phyloP scores from a whole-genome alignment of 1,284 basidiomycete genomes.

The Leucoagaricus sp. region DNA sequence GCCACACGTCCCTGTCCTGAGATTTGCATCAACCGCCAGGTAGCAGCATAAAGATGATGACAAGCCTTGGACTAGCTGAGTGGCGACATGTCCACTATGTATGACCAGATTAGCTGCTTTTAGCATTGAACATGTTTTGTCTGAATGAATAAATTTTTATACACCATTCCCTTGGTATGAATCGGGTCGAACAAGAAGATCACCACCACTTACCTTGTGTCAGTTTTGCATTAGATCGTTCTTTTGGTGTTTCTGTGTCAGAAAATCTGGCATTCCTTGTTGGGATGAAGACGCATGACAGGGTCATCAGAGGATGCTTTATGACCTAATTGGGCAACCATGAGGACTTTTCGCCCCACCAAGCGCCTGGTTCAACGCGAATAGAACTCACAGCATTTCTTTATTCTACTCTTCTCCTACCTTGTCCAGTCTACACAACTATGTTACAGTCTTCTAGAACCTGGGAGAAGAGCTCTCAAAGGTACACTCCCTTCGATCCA shows the following conservation, averaged over 20 bases:
- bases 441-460: constrained; percentile 5
- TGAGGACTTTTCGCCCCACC: not conserved
- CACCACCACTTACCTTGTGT: too few species aligned
- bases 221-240: too few species aligned
- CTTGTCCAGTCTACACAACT: not conserved
- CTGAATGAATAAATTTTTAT: not conserved
- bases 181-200: too few species aligned
- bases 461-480: constrained; percentile 1
- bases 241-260: too few species aligned
- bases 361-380: constrained; percentile 1
- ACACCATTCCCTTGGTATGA: not conserved
- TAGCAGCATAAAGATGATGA: constrained; percentile 1
- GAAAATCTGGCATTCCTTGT: too few species aligned
- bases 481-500: constrained; percentile 22
- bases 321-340: constrained; percentile 10
- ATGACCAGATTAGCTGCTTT: not conserved
- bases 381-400: constrained; percentile 1
- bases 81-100: not conserved
- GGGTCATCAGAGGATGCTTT: not conserved
- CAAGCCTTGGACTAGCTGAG: not conserved
- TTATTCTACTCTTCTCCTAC: not conserved
- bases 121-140: not conserved
- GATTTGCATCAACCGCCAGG: not conserved
- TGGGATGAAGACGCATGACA: not conserved
- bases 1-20: not conserved